Evolutionary conservation across 2,329 filamentous ascomycete genomes (phyloP), one percentile per base, ranked within the genome.

Genomic region (Talaromyces atroroseus): DNA sequence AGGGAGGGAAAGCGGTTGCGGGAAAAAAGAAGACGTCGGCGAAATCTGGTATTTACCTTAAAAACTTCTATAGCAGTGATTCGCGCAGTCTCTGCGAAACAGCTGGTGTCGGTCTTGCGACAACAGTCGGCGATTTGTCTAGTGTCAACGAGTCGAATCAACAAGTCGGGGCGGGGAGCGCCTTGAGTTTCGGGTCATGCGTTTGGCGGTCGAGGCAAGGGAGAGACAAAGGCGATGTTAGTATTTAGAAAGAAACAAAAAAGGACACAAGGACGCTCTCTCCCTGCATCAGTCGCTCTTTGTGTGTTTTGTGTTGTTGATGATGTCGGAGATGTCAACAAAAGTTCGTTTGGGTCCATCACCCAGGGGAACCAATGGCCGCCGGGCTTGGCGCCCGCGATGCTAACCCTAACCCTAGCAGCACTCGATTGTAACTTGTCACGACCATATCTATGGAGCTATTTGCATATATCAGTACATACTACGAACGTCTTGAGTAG

Each of bases 251-350:
- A 8, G 20, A 23, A 38, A 16, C 3, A 5, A 16, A 12, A 2
- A 23, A 29, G 8, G 5, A 11, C 36, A 26, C 11, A 12, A 26
- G 16, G n/a, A 26, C 14, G 8, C 38, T 12, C 38, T n/a, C 8
- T 29, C 11, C 45, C 34, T n/a, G 18, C 32, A 14, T 11, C 16
- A 3, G n/a, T n/a, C 6, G 11, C 4, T 34, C 3, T 49, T n/a
- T 26, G 32, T n/a, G 45, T 23, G 18, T 46, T 47, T 26, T 21
- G 26, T 24, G 18, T 21, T 24, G 2, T 38, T 54, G 46, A 20
- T 23, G 40, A 52, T 52, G 50, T 46, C 50, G 50, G 50, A 4
- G 49, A 57, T 53, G 56, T 58, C 56, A 57, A 57, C 55, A 57
- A 57, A 57, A 49, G 44, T 47, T 32, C 26, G 54, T 20, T 18